Base-by-base conservation (phyloP, 2,329 filamentous ascomycete species). In the Venturiaceae sp. region DNA sequence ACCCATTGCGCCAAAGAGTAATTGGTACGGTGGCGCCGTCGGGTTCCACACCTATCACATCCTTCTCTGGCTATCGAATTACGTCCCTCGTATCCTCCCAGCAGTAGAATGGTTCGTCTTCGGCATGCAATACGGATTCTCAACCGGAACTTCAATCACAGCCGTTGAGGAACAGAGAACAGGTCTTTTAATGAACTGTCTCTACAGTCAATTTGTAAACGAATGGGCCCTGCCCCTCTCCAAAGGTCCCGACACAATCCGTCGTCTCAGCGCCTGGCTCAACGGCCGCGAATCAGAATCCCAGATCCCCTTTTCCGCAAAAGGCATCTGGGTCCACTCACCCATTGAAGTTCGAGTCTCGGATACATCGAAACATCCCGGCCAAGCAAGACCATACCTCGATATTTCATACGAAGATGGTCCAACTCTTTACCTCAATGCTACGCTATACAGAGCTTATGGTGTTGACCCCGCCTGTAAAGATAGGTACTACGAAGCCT, bases 171-270 rank as follows among this genome's bases (percentile, higher is more conserved):
- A 87, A 23, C 88, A 87, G 62, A 84, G 87, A 60, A 78, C 86
- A 63, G 92, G 91, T 13, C 81, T 97, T 50, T 79, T 96, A 56
- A 92, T 99, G 88, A 94, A 99, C 76, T 99, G 94, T 68, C 82
- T 97, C 5, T 99, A 96, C 77, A 92, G 88, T n/a, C 94, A 99
- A 69, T 96, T 90, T 66, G 94, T 99, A 63, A 96, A 99, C 71
- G 94, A 99, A 71, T 99, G 94, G 94, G 92, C 92, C 0, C 81
- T 99, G 6, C 92, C 94, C 1, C 79, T 99, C 1, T 77, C 84
- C 62, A 87, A 87, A 64, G 94, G 94, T 0, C 92, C 92, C 14
- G 92, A 96, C 72, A 92, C 90, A 7, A 83, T 99, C 46, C 81
- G 78, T 33, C 84, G 94, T 9, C 80, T 99, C 13, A 88, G 86